These are phyloP conservation scores for Dryadomyces quercivorus DNA, from an alignment of 2,329 filamentous ascomycete genomes.

Conservation along the genomic window DNA sequence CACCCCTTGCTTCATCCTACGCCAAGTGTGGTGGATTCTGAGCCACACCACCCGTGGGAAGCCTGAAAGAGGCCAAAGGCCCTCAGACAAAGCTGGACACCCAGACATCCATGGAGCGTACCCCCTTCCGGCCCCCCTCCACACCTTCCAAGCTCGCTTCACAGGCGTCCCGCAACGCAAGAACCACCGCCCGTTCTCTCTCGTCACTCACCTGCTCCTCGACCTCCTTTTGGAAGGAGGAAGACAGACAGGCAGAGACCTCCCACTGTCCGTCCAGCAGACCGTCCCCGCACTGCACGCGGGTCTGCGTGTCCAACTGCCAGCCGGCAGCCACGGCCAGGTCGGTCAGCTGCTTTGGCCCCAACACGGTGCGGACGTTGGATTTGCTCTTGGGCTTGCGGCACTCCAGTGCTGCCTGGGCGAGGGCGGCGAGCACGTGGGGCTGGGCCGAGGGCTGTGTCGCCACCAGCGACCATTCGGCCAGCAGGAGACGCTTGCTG, in stretches of 20 bases:
- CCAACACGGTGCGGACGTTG: conserved; percentile 36
- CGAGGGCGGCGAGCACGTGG: conserved; percentile 39
- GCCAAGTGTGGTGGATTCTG: too few species aligned
- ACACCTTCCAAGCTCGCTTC: conserved; percentile 11
- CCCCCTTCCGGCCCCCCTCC: conserved; percentile 9
- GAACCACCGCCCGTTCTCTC: conserved; percentile 17
- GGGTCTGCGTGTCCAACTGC: conserved; percentile 21
- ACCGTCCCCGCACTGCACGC: conserved; percentile 23
- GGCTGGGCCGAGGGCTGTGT: conserved; percentile 25
- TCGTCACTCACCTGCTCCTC: conserved; percentile 16
- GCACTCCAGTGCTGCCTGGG: conserved; percentile 29
- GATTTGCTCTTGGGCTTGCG: conserved; percentile 22
- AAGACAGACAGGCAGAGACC: conserved; percentile 19
- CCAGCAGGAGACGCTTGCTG: conserved; percentile 25
- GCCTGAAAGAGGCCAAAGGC: too few species aligned
- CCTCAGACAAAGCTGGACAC: conserved; percentile 10
- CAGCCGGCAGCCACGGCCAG: conserved; percentile 25
- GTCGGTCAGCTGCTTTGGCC: conserved; percentile 26
- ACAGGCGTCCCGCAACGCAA: conserved; percentile 20
- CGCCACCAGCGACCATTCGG: conserved; percentile 32
- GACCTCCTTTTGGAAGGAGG: conserved; percentile 21
- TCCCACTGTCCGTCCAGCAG: conserved; percentile 37
- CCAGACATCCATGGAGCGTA: conserved; percentile 14
- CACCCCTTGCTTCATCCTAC: too few species aligned
- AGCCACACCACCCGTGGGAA: too few species aligned